Base-by-base conservation (phyloP, 1,284 basidiomycete genomes). In the Cryptococcus maquisensis region DNA sequence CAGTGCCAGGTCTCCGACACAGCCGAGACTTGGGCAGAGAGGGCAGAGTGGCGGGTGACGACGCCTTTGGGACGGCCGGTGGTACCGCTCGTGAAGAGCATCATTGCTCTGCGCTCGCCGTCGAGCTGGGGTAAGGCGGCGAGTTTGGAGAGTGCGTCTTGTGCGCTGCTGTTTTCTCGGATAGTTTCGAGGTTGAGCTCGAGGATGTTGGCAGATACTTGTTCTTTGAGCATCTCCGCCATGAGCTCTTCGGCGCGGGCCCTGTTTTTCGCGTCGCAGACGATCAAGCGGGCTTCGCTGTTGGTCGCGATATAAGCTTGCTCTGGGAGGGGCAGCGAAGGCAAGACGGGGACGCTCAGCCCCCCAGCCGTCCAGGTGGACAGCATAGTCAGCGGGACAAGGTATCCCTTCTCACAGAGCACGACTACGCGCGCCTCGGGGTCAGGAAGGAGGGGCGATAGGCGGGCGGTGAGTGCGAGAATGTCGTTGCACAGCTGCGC, bases 1-100 rank as follows among this genome's bases (percentile, higher is more conserved):
- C 72, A 75, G 37, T 56, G 55, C 73, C 73, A 75, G 13, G 61
- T 57, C 24, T 65, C 44, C 3, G 58, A 61, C 42, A 74, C 64
- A 26, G 64, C 64, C 20, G 57, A 57, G 9, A 67, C 63, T 53
- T 75, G 73, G 3, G 64, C 61, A 1, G 64, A 58, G 9, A 74
- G 60, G n/a, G 71, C 64, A 23, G 63, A 58, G 52, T 73, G 73
- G 5, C 67, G 60, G 36, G 71, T 71, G 6, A 73, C 68, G 0
- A 71, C 73, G 18, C 73, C 73, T 54, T 73, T 73, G 1, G 73
- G 71, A 20, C 63, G 48, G 3, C 73, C 73, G 10, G 70, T 74
- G 20, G 38, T 69, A 3, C 73, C 73, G 36, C 61, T 65, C 1
- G 73, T 75, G 56, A 69, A 75, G 13, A 75, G 62, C 69, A 75